Evolutionary conservation across 202 grass and related monocot species (phyloP).

Genomic region (Saccharum hybrid): DNA sequence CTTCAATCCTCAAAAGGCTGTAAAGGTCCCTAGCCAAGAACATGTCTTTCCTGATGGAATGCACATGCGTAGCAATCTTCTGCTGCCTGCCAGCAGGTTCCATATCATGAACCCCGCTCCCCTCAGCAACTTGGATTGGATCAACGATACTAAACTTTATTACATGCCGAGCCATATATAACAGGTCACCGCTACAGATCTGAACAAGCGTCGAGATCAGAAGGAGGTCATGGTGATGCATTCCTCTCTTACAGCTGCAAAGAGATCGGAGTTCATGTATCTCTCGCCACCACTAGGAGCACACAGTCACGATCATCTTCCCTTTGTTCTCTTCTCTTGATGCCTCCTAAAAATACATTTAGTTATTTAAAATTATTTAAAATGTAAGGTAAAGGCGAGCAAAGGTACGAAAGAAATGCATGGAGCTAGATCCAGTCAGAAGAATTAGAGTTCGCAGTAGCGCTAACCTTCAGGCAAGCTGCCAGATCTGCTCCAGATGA

Average conservation of each 20-base stretch:
- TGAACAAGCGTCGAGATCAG: too few species aligned
- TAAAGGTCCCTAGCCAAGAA: background rate
- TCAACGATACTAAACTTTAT: too few species aligned
- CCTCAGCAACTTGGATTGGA: too few species aligned
- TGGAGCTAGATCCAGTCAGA: background rate
- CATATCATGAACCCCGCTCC: background rate
- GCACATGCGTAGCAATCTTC: background rate
- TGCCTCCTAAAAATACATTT: constrained; percentile 53
- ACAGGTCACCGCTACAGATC: too few species aligned
- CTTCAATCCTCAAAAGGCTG: background rate
- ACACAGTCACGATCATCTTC: constrained; percentile 53
- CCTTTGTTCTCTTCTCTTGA: constrained; percentile 62
- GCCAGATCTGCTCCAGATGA: constrained; percentile 60
- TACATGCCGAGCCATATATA: too few species aligned
- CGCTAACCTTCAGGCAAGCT: constrained; percentile 47
- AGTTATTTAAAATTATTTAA: constrained; percentile 12
- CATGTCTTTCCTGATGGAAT: background rate
- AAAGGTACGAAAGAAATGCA: background rate
- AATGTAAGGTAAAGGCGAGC: background rate
- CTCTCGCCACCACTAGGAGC: constrained; percentile 40
- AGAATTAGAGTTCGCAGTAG: background rate
- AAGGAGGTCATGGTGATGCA: too few species aligned
- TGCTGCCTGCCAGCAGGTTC: background rate
- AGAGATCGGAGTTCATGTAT: constrained; percentile 19
- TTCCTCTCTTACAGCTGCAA: too few species aligned